Conservation (phyloP, 2,329 filamentous ascomycete species). For the Penicillium italicum region DNA sequence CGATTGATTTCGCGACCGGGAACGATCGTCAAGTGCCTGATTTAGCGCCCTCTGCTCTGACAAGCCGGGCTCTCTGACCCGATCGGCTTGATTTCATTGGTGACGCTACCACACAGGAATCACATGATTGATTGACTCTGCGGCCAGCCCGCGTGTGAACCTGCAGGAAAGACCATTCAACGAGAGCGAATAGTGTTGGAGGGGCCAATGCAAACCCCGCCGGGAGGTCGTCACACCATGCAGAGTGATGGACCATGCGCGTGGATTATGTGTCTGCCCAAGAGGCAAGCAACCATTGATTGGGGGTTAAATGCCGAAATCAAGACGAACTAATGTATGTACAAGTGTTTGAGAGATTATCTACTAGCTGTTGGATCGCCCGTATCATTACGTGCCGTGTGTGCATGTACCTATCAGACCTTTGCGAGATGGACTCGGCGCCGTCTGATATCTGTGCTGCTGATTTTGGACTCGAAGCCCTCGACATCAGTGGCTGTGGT, state of each 20-base stretch:
- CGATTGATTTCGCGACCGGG: slow-evolving; percentile 24
- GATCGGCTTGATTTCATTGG: slow-evolving; percentile 22
- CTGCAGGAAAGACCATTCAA: slow-evolving; percentile 24
- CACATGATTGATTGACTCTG: slow-evolving; percentile 39
- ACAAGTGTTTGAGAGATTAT: slow-evolving; percentile 1
- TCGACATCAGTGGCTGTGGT: slow-evolving; percentile 45
- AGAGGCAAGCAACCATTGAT: neutral
- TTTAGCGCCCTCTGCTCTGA: slow-evolving; percentile 22
- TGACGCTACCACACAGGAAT: slow-evolving; percentile 25
- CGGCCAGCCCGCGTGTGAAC: slow-evolving; percentile 33
- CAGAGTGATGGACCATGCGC: slow-evolving; percentile 21
- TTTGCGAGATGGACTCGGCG: slow-evolving; percentile 43
- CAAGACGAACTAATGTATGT: slow-evolving; percentile 13
- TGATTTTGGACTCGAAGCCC: slow-evolving; percentile 78
- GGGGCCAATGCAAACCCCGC: slow-evolving; percentile 20
- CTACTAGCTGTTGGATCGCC: slow-evolving; percentile 5
- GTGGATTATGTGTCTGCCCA: slow-evolving; percentile 3
- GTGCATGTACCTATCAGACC: slow-evolving; percentile 13
- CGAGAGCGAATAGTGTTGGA: slow-evolving; percentile 24
- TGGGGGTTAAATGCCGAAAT: slow-evolving; percentile 18
- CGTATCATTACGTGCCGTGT: slow-evolving; percentile 4
- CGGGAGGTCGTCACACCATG: slow-evolving; percentile 22
- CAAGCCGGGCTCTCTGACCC: slow-evolving; percentile 4
- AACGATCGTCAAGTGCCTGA: slow-evolving; percentile 25
- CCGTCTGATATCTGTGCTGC: slow-evolving; percentile 78